phyloP scores from a whole-genome alignment of 306 rosid genomes.

The Casuarina equisetifolia region DNA sequence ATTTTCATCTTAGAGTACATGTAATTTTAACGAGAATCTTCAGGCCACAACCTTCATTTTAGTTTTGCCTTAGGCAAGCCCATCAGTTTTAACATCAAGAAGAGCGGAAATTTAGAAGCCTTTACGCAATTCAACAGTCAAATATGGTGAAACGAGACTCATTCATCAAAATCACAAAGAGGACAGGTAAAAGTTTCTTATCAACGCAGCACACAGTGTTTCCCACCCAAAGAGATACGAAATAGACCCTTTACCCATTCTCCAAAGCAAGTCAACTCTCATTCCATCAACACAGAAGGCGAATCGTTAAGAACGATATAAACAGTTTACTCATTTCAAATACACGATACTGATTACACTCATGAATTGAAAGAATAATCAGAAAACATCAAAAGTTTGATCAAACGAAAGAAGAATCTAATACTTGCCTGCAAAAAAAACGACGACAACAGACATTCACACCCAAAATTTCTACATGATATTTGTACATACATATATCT shows the following conservation, averaged over 20 bases:
- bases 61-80: too few species aligned
- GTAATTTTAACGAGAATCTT: too few species aligned
- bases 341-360: background rate
- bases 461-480: conserved; percentile 19
- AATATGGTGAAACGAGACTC: too few species aligned
- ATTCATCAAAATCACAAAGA: too few species aligned
- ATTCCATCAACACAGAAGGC: background rate
- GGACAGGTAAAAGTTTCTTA: too few species aligned
- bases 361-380: conserved; percentile 1
- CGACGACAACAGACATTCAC: background rate
- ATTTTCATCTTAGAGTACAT: too few species aligned
- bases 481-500: conserved; percentile 16
- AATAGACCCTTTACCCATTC: background rate
- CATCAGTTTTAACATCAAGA: too few species aligned
- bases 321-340: background rate
- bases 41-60: too few species aligned
- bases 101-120: too few species aligned
- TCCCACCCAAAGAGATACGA: background rate
- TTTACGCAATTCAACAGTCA: too few species aligned
- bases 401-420: background rate
- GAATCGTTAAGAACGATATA: background rate
- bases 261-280: too few species aligned
- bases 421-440: background rate
- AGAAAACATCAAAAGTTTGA: background rate
- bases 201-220: too few species aligned